phyloP scores from a whole-genome alignment of 2,329 filamentous ascomycete species.

The Chrysoporthe puriensis region DNA sequence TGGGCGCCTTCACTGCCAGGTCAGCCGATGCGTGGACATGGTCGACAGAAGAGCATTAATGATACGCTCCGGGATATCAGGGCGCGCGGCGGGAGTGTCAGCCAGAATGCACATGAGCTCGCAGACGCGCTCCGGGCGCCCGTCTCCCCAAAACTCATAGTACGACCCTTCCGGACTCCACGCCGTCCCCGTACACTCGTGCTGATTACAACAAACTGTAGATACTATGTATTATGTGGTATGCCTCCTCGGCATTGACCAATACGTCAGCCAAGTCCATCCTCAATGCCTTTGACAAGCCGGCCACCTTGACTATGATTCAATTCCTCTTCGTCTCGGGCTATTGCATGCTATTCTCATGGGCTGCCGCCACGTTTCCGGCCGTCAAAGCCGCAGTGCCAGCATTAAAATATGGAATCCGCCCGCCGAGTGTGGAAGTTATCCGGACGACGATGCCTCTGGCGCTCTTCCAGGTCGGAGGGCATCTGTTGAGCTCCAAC shows the following conservation, averaged over 20 bases:
- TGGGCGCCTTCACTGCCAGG: slow-evolving; percentile 33
- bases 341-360: slow-evolving; percentile 81
- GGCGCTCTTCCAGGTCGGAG: slow-evolving; percentile 88
- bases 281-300: slow-evolving; percentile 86
- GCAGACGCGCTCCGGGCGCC: slow-evolving; percentile 89
- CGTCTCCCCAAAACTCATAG: slow-evolving; percentile 84
- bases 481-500: slow-evolving; percentile 91
- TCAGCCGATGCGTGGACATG: slow-evolving; percentile 53
- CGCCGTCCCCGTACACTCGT: slow-evolving; percentile 26
- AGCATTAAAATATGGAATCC: slow-evolving; percentile 81
- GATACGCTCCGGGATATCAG: slow-evolving; percentile 87
- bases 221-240: slow-evolving; percentile 89
- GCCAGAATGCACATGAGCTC: slow-evolving; percentile 90
- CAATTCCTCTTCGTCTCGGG: slow-evolving; percentile 93
- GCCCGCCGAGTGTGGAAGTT: slow-evolving; percentile 77
- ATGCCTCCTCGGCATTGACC: slow-evolving; percentile 90
- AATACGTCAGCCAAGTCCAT: slow-evolving; percentile 99
- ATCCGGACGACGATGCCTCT: slow-evolving; percentile 88
- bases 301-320: slow-evolving; percentile 86
- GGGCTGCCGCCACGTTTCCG: slow-evolving; percentile 74
- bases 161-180: slow-evolving; percentile 49
- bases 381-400: slow-evolving; percentile 72
- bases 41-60: slow-evolving; percentile 81
- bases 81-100: slow-evolving; percentile 80
- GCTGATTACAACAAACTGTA: slow-evolving; percentile 46